A percentile compares a stretch with the other conserved stretches of the same genome.
Evolutionary conservation across 345 rosid species (phyloP).

Genomic region (Salix exigua): DNA sequence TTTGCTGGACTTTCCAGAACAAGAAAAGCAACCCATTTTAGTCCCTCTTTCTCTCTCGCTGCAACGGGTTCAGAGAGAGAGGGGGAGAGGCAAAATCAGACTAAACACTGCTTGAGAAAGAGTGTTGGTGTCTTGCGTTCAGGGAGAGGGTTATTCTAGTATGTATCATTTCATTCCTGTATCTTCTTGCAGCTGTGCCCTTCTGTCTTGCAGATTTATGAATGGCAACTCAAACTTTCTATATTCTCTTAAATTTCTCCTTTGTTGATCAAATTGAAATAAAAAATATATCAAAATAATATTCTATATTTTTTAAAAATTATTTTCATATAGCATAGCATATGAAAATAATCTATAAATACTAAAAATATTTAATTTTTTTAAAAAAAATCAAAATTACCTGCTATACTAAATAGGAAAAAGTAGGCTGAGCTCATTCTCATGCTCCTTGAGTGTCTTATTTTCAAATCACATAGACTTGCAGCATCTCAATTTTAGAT

Average conservation of each 20-base stretch:
- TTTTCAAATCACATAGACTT: too few species aligned
- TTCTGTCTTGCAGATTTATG: constrained; percentile 7
- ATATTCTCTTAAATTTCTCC: not conserved
- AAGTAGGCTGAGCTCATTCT: not conserved
- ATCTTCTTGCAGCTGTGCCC: constrained; percentile 15
- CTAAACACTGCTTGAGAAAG: constrained; percentile 7
- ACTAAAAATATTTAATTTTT: too few species aligned
- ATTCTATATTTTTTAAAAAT: too few species aligned
- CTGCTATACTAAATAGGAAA: too few species aligned
- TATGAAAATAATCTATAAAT: too few species aligned
- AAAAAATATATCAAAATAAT: too few species aligned
- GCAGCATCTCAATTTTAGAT: too few species aligned
- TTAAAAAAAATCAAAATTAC: too few species aligned
- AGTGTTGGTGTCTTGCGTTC: not conserved
- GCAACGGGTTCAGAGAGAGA: not conserved
- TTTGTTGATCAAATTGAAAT: too few species aligned
- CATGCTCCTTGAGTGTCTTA: too few species aligned
- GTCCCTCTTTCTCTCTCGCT: not conserved
- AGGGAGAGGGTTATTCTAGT: constrained; percentile 3
- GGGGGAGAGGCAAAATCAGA: not conserved
- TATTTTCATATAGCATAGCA: too few species aligned
- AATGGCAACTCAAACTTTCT: not conserved
- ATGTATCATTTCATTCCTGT: not conserved
- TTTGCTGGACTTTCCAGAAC: constrained; percentile 36
- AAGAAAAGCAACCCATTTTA: constrained; percentile 21